Base-by-base conservation (phyloP, 108 stramenopile species). In the Nannochloropsis oceanica region DNA sequence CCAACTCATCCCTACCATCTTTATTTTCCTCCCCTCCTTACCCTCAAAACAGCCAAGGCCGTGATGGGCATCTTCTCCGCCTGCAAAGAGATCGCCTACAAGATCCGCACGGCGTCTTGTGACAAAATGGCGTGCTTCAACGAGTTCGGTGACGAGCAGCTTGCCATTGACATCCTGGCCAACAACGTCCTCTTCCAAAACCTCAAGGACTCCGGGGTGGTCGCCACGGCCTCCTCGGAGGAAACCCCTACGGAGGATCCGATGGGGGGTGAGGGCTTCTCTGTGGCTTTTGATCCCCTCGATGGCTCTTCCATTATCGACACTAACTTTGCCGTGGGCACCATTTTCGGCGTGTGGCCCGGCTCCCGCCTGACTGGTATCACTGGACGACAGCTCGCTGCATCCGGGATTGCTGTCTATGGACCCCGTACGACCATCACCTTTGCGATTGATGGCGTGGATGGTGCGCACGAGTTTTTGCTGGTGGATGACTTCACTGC, bases 241-340 rank as follows among this genome's bases (percentile, higher is more conserved):
- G 90, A 91, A 43, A 91, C 89, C 26, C 90, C 90, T 9, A 87
- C 86, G 20, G 89, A 89, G 44, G 87, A 88, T 42, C 88, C 88
- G 25, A 89, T 89, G 87, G 89, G 88, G 44, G 88, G 88, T 79
- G 87, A 84, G 87, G 90, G 90, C 27, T 95, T 93, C 90, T 94
- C 95, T 0, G 94, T 95, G 27, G 94, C 94, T 80, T 95, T 94
- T 92, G 92, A 92, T 83, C 92, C 92, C 13, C 91, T 92, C 2
- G 92, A 92, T 50, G 92, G 92, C 11, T 91, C 91, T 13, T 92
- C 92, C 44, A 91, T 92, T 86, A 91, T 92, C 86, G 92, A 92
- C 88, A 91, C 91, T 59, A 92, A 92, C 88, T 92, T 91, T 85
- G 92, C 92, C 43, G 92, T 92, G 13, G 92, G 92, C 26, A 92